Base-by-base conservation (phyloP, 2,329 filamentous ascomycete species). In the Blumeria hordei region DNA sequence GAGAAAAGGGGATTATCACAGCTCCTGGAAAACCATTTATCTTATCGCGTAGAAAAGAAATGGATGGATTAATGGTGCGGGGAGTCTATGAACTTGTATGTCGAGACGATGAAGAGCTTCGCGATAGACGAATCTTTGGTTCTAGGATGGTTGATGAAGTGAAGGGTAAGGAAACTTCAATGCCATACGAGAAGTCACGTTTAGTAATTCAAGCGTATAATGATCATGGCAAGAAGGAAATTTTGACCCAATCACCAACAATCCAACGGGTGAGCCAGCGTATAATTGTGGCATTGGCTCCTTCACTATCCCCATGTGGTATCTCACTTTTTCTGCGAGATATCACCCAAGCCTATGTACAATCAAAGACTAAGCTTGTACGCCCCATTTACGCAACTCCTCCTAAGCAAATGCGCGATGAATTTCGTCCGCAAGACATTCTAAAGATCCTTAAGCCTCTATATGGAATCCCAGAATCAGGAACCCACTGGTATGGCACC, bases 391-490 rank as follows among this genome's bases (percentile, higher is more conserved):
- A 32, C 3, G 49, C 49, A n/a, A 52, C 16, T 6, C 49, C 49
- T n/a, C 33, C 49, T 21, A 52, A 52, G 36, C 32, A 36, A 35
- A 52, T 36, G 3, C 41, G 41, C n/a, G 28, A 21, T n/a, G 3
- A 32, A 10, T 53, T 34, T 53, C 50, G 36, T 35, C 50, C 50
- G 7, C 49, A 36, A 35, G 28, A 52, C 28, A 52, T 32, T 52
- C 59, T 54, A 32, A 54, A 39, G 16, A 35, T 37, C 51, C 45
- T 53, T 49, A 55, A 53, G 54, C 44, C 36, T n/a, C 50, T 33
- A 3, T 16, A 28, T 51, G 28, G n/a, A 28, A 28, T 34, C 35
- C n/a, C 47, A 12, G 6, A 8, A 35, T 28, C 28, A 7, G 37
- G n/a, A 39, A 55, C 44, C 10, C 45, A 53, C 18, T 52, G 47